Percentiles rank a stretch among this genome's conserved stretches.
phyloP scores from a whole-genome alignment of 176 grass and related monocot species.

The Carex parvula region DNA sequence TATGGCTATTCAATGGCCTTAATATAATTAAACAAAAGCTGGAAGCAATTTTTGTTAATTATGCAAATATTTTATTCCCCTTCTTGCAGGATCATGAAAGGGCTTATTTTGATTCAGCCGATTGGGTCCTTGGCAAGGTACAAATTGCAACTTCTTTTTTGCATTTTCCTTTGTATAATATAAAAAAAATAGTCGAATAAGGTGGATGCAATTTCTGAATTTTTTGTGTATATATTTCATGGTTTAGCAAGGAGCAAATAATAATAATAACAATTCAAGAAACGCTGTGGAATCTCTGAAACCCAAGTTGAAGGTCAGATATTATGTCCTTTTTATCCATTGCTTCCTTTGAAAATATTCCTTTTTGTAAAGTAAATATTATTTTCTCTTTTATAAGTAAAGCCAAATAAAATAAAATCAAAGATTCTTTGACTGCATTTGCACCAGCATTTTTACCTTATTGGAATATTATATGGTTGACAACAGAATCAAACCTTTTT shows the following conservation, averaged over 20 bases:
- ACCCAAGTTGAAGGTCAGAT: constrained; percentile 81
- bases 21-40: background rate
- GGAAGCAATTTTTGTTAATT: background rate
- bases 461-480: background rate
- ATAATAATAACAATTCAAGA: constrained; percentile 44
- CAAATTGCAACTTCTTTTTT: background rate
- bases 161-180: background rate
- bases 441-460: background rate
- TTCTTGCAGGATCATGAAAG: constrained; percentile 75
- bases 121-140: constrained; percentile 97
- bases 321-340: constrained; percentile 4
- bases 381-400: background rate
- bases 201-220: constrained; percentile 16
- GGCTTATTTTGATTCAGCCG: constrained; percentile 85
- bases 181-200: background rate
- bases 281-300: constrained; percentile 65
- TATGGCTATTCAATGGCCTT: background rate
- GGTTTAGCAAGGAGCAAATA: constrained; percentile 64
- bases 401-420: background rate
- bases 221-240: background rate
- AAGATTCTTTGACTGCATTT: background rate
- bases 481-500: background rate
- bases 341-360: constrained; percentile 10
- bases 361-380: constrained; percentile 11
- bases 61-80: background rate